Percentiles rank a stretch among this genome's conserved stretches.
These are phyloP conservation scores for Schrenkiella parvula DNA, from an alignment of 345 rosid genomes.

Conservation along the genomic window DNA sequence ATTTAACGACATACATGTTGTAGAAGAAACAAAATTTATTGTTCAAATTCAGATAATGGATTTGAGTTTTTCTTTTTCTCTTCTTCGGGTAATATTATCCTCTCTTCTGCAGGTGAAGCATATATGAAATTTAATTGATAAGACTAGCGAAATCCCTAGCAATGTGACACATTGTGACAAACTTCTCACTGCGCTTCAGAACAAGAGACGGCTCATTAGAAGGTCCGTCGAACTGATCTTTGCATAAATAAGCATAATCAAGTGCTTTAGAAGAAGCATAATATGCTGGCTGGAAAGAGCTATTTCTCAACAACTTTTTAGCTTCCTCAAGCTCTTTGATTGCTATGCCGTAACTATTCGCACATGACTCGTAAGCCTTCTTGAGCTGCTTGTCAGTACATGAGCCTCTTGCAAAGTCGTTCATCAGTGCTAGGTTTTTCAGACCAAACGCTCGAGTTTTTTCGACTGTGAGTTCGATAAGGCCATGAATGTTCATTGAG, in stretches of 20 bases:
- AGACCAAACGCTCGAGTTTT: slow-evolving; percentile 5
- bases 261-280: background rate
- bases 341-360: background rate
- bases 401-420: background rate
- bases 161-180: slow-evolving; percentile 10
- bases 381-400: background rate
- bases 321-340: slow-evolving; percentile 3
- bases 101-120: background rate
- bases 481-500: background rate
- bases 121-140: background rate
- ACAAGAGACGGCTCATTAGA: slow-evolving; percentile 13
- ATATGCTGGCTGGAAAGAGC: background rate
- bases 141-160: background rate
- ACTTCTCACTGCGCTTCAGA: background rate
- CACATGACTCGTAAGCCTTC: slow-evolving; percentile 10
- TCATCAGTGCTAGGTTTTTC: background rate
- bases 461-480: background rate
- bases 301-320: background rate
- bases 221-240: slow-evolving; percentile 17
- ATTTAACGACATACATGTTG: too few relatives aligned
- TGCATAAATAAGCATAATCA: slow-evolving; percentile 2
- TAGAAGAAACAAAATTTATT: too few relatives aligned
- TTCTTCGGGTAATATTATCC: background rate
- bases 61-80: too few relatives aligned
- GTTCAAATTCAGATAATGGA: background rate